Evolutionary conservation across 345 rosid species (phyloP).

Genomic region (Toxicodendron radicans): DNA sequence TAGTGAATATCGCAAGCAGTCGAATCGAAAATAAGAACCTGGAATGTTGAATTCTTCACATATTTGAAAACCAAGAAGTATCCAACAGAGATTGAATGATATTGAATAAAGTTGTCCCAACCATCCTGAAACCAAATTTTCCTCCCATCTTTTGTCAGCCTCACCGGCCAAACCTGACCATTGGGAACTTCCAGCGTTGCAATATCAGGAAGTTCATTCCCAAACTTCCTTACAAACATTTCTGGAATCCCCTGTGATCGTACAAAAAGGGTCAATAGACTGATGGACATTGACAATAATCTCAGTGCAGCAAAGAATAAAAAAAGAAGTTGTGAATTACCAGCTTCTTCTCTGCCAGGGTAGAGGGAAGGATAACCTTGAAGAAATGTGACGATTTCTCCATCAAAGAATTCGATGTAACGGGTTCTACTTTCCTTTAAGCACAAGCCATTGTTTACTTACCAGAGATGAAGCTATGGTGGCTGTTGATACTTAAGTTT

Average conservation of each 20-base stretch:
- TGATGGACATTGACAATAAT: neutral
- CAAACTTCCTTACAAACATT: constrained; percentile 33
- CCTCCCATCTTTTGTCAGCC: constrained; percentile 28
- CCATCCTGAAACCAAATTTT: constrained; percentile 44
- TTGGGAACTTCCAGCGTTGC: constrained; percentile 30
- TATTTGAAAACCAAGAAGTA: constrained; percentile 40
- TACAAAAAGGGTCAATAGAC: neutral
- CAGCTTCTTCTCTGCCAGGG: neutral
- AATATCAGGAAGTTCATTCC: constrained; percentile 38
- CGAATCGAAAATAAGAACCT: constrained; percentile 32
- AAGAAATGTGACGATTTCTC: neutral
- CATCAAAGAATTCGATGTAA: too few relatives aligned
- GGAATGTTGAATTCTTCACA: constrained; percentile 36
- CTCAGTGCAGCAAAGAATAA: neutral
- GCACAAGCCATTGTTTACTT: too few relatives aligned
- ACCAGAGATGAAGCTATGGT: too few relatives aligned
- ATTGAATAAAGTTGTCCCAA: constrained; percentile 41
- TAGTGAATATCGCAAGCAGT: constrained; percentile 41
- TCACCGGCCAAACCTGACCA: constrained; percentile 39
- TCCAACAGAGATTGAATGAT: constrained; percentile 34
- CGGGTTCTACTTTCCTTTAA: too few relatives aligned
- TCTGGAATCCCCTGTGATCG: constrained; percentile 38
- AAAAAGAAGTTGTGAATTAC: neutral
- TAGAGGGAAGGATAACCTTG: neutral
- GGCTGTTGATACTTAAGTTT: too few relatives aligned